Conservation (phyloP, 2,329 filamentous ascomycete genomes). For the Diaporthe humulicola region DNA sequence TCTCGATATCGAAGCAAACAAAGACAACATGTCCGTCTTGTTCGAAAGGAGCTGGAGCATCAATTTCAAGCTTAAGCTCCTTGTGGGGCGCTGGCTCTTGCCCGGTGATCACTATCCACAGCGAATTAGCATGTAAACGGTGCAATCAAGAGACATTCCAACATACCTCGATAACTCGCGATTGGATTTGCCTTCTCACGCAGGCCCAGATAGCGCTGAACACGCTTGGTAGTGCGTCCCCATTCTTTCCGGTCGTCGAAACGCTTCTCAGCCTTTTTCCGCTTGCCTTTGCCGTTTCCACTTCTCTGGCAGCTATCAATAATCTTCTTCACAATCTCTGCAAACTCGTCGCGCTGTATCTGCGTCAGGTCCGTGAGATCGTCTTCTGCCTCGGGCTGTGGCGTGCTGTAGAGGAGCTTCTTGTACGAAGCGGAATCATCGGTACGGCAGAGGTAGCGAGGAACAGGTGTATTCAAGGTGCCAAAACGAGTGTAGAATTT, state of each 20-base stretch:
- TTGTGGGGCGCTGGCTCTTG: constrained; percentile 31
- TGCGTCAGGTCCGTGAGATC: constrained; percentile 50
- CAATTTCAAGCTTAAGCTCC: constrained; percentile 54
- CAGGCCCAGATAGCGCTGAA: constrained; percentile 80
- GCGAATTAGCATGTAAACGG: neutral
- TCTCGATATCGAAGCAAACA: constrained; percentile 85
- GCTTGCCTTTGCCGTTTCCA: constrained; percentile 51
- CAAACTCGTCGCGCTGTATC: constrained; percentile 53
- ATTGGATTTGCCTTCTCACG: constrained; percentile 51
- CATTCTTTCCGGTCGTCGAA: constrained; percentile 64
- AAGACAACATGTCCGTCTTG: constrained; percentile 75
- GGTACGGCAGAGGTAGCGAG: constrained; percentile 75
- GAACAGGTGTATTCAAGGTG: constrained; percentile 70
- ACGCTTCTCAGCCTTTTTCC: constrained; percentile 63
- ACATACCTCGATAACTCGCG: constrained; percentile 27
- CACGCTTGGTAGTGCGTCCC: constrained; percentile 70
- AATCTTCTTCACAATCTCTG: constrained; percentile 59
- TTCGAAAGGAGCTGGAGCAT: constrained; percentile 57
- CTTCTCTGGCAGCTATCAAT: constrained; percentile 35
- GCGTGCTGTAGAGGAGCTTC: constrained; percentile 48
- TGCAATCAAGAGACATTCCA: neutral
- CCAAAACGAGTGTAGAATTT: constrained; percentile 75
- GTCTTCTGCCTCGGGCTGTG: constrained; percentile 54
- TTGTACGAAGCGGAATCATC: constrained; percentile 54
- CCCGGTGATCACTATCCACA: constrained; percentile 15